Evolutionary conservation across 352 stramenopile species (phyloP), one percentile per base, ranked within the genome.

Genomic region (Globisporangium perplexum): DNA sequence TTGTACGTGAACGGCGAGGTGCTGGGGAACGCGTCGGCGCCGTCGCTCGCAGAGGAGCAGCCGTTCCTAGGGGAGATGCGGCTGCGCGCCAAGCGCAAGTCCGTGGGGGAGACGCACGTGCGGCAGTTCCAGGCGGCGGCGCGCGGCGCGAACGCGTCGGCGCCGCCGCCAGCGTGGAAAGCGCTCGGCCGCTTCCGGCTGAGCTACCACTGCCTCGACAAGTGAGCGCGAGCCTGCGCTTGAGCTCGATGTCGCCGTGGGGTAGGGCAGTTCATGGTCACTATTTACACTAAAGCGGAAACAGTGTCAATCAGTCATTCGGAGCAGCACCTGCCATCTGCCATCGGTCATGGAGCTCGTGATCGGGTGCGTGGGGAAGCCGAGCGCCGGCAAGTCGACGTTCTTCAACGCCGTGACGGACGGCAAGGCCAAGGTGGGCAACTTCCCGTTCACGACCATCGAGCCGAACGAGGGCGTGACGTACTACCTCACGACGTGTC

Each of bases 361-460:
- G 31, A 88, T 95, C 55, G 85, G 85, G n/a, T 95, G 85, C 53
- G 85, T 95, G 48, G 85, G 85, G 41, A 95, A 95, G 69, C 85
- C 85, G 17, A 93, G 83, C 55, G 83, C 83, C 1, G 85, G 85
- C 68, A 95, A 95, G 64, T 93, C 81, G 58, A 95, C 85, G 63
- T 93, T 95, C 66, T 95, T 95, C 59, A 95, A 95, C 55, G 85
- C 85, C 33, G 85, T 95, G 60, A 95, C 86, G 30, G 86, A 94
- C 59, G 86, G 86, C 57, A 90, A 89, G 46, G 86, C 86, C 28
- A 95, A 95, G 62, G 69, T 83, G 3, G 86, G 86, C 51, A 95
- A 94, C 62, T 95, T 93, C 57, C 86, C 86, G 20, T 95, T 95
- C 61, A 95, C 86, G 58, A 95, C 86, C 26, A 95, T 95, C 62